Conservation (phyloP, 495 filamentous ascomycete species). For the Daldinia grandis region DNA sequence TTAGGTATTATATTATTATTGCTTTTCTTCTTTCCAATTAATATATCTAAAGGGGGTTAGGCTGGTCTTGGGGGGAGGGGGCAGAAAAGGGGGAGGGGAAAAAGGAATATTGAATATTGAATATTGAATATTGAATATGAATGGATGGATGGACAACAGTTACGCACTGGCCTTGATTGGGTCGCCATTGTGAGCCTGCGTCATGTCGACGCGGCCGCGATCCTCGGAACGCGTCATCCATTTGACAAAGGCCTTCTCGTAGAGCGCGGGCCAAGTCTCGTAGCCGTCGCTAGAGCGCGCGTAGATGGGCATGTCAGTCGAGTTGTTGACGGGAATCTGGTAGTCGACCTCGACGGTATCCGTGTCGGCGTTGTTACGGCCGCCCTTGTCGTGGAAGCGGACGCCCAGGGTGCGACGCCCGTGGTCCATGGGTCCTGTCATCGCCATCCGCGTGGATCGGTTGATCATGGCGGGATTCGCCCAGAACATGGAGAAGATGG, state of each 20-base stretch:
- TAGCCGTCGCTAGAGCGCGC: constrained; percentile 46
- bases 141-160: neutral
- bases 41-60: no score
- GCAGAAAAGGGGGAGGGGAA: neutral
- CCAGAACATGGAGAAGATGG: constrained; percentile 51
- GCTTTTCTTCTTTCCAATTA: no score
- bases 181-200: constrained; percentile 46
- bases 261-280: constrained; percentile 51
- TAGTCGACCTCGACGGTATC: constrained; percentile 49
- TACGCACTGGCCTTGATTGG: constrained; percentile 45
- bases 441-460: constrained; percentile 25
- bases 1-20: no score
- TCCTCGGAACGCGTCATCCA: constrained; percentile 41
- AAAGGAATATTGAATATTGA: neutral
- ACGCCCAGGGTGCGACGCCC: constrained; percentile 33
- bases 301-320: constrained; percentile 48
- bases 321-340: constrained; percentile 50
- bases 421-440: constrained; percentile 1
- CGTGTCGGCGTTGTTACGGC: constrained; percentile 49
- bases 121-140: neutral
- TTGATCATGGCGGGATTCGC: constrained; percentile 46
- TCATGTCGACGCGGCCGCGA: constrained; percentile 45
- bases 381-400: constrained; percentile 52
- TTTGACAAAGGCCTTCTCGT: constrained; percentile 54
- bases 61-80: neutral